Conservation (phyloP, 2,329 filamentous ascomycete species). For the Epichloe sp. region DNA sequence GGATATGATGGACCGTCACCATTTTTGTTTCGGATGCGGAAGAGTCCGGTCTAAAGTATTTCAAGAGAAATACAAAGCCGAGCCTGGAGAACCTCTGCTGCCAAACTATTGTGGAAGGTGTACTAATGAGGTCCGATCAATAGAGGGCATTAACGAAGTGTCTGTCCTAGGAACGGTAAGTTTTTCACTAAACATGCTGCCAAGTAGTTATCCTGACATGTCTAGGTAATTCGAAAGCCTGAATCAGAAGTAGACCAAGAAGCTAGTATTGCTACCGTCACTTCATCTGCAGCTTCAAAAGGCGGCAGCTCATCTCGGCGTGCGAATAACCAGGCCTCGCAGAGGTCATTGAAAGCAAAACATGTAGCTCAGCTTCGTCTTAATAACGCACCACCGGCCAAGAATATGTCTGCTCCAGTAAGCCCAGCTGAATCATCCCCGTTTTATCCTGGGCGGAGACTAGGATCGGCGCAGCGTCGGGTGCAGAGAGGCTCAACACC, state of each 20-base stretch:
- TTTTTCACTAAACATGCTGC: neutral
- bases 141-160: slow-evolving; percentile 13
- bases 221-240: neutral
- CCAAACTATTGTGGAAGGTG: slow-evolving; percentile 22
- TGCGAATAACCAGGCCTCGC: neutral
- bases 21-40: slow-evolving; percentile 28
- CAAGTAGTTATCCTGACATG: neutral
- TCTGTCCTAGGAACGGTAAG: slow-evolving; percentile 16
- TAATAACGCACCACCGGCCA: neutral
- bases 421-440: slow-evolving; percentile 5
- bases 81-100: slow-evolving; percentile 14
- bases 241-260: neutral
- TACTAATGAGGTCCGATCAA: slow-evolving; percentile 10
- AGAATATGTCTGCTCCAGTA: neutral
- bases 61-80: slow-evolving; percentile 9
- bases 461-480: slow-evolving; percentile 16
- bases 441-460: slow-evolving; percentile 12
- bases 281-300: neutral
- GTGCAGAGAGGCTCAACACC: slow-evolving; percentile 12
- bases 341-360: neutral
- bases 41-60: slow-evolving; percentile 14
- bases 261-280: neutral
- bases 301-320: neutral
- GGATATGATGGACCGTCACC: slow-evolving; percentile 14
- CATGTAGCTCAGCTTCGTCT: neutral